Evolutionary conservation across 2,329 filamentous ascomycete genomes (phyloP).

Genomic region (Cercospora sp.): DNA sequence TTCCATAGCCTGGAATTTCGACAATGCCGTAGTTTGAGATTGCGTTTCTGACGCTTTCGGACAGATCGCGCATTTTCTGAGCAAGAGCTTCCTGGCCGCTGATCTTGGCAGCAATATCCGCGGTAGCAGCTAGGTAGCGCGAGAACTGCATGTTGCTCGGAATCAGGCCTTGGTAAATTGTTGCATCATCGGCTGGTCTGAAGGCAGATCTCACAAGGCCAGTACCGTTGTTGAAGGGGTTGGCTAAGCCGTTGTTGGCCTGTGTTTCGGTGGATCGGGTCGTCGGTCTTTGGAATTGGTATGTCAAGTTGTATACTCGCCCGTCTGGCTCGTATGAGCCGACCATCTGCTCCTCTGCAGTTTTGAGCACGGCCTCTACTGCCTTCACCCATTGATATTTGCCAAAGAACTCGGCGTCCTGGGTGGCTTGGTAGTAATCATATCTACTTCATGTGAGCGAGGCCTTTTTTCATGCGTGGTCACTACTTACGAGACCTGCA

Average conservation of each 20-base stretch:
- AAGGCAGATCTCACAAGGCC: conserved; percentile 54
- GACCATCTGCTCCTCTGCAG: conserved; percentile 50
- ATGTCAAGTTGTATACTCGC: conserved; percentile 46
- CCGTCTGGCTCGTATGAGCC: conserved; percentile 53
- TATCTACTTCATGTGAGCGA: conserved; percentile 18
- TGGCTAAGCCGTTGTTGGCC: conserved; percentile 56
- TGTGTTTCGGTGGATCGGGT: conserved; percentile 51
- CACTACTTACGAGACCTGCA: conserved; percentile 46
- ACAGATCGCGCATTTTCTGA: conserved; percentile 58
- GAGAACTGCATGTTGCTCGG: conserved; percentile 71
- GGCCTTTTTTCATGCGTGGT: not conserved
- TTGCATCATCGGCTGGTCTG: conserved; percentile 53
- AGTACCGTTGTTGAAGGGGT: conserved; percentile 51
- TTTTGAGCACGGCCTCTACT: conserved; percentile 47
- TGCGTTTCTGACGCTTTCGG: conserved; percentile 46
- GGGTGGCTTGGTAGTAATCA: conserved; percentile 53
- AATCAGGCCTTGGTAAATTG: conserved; percentile 53
- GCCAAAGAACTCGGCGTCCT: conserved; percentile 51
- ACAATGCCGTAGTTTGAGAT: conserved; percentile 51
- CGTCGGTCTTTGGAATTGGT: conserved; percentile 49
- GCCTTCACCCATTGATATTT: conserved; percentile 52
- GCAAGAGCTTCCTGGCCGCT: conserved; percentile 53
- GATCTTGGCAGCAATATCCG: conserved; percentile 56
- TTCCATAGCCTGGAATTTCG: conserved; percentile 40
- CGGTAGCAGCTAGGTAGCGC: conserved; percentile 58